phyloP scores from a whole-genome alignment of 225 moss, liverwort and hornwort genomes.

The Asterella californica region DNA sequence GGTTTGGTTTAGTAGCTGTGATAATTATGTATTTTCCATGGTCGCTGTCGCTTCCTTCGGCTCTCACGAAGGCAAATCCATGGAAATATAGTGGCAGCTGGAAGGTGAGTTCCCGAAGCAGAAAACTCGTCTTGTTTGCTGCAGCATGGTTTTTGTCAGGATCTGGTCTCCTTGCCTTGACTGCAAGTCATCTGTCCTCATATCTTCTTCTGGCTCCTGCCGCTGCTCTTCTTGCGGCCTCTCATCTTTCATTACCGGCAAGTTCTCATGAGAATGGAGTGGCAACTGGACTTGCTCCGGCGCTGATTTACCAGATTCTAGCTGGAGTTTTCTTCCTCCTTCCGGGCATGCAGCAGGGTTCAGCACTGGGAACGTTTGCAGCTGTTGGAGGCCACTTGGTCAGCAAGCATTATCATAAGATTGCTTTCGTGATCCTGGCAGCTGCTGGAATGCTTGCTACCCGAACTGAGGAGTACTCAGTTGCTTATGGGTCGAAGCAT shows the following conservation, averaged over 20 bases:
- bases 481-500: conserved; percentile 20
- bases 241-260: conserved; percentile 38
- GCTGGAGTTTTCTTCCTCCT: conserved; percentile 46
- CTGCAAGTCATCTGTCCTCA: conserved; percentile 64
- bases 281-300: conserved; percentile 43
- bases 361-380: conserved; percentile 44
- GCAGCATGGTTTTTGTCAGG: conserved; percentile 56
- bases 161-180: conserved; percentile 44
- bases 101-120: conserved; percentile 36
- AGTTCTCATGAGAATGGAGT: conserved; percentile 28
- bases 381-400: conserved; percentile 41
- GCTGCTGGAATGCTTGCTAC: conserved; percentile 47
- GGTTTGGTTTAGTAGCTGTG: conserved; percentile 59
- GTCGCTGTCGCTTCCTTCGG: conserved; percentile 53
- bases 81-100: conserved; percentile 33
- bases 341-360: conserved; percentile 42
- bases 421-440: conserved; percentile 49
- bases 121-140: conserved; percentile 52
- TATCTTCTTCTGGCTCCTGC: conserved; percentile 69
- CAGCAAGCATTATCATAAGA: conserved; percentile 28
- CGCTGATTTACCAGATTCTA: conserved; percentile 42
- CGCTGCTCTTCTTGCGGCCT: conserved; percentile 56
- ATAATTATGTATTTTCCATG: conserved; percentile 67
- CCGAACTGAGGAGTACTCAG: conserved; percentile 40
- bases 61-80: conserved; percentile 44